Percentiles rank a stretch among this genome's conserved stretches.
Evolutionary conservation across 2,329 filamentous ascomycete species (phyloP).

Genomic region (Paraphaeosphaeria minitans): DNA sequence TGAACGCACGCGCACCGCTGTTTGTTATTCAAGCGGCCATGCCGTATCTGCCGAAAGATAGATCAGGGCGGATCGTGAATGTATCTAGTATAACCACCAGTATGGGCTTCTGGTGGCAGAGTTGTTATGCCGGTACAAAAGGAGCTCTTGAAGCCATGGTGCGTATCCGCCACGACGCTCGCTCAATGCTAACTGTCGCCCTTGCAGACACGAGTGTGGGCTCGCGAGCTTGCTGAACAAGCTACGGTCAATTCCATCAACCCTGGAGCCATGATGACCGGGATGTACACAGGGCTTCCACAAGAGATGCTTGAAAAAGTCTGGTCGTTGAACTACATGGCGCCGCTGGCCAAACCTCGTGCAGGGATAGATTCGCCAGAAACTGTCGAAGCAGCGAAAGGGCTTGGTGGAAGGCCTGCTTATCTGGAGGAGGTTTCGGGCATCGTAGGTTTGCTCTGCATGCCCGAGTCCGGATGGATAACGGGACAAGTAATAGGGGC

Average conservation of each 20-base stretch:
- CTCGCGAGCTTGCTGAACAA: conserved; percentile 64
- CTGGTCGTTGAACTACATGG: conserved; percentile 64
- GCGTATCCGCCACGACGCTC: neutral
- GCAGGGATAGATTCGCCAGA: conserved; percentile 65
- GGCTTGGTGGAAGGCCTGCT: conserved; percentile 60
- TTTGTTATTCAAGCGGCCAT: conserved; percentile 75
- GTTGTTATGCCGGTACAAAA: conserved; percentile 69
- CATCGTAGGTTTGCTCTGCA: conserved; percentile 76
- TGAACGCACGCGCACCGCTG: conserved; percentile 63
- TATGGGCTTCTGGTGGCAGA: conserved; percentile 63
- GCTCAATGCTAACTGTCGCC: neutral
- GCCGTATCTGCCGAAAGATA: conserved; percentile 71
- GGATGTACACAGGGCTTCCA: conserved; percentile 59
- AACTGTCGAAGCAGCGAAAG: conserved; percentile 50
- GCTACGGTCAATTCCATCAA: conserved; percentile 70
- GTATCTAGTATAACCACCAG: conserved; percentile 63
- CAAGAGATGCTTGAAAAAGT: conserved; percentile 55
- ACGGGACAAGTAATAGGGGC: conserved; percentile 80
- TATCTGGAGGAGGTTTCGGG: conserved; percentile 75
- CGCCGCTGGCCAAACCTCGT: conserved; percentile 68
- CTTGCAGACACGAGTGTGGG: conserved; percentile 64
- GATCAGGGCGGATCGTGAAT: conserved; percentile 67
- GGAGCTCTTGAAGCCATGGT: conserved; percentile 68
- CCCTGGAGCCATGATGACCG: conserved; percentile 65
- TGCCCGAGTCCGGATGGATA: conserved; percentile 73